Conservation (phyloP, 768 basidiomycete genomes). For the Tricholoma bakamatsutake region DNA sequence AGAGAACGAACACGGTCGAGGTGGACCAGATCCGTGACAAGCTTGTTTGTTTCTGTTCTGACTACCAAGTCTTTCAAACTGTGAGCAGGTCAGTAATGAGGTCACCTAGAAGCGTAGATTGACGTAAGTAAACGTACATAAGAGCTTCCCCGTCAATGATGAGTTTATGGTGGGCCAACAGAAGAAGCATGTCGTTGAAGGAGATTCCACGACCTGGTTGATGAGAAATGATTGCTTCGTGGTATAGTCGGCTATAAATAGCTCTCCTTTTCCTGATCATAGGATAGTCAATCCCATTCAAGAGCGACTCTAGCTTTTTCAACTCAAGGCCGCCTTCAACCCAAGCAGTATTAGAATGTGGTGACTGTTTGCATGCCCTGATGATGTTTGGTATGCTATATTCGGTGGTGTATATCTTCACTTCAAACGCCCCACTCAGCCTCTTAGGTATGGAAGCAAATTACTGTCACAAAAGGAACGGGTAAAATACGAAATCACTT, state of each 20-base stretch:
- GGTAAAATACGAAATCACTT: constrained; percentile 24
- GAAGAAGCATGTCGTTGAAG: constrained; percentile 82
- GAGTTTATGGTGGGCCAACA: constrained; percentile 88
- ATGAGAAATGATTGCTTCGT: constrained; percentile 77
- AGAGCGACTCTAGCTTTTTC: constrained; percentile 46
- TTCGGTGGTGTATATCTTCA: constrained; percentile 74
- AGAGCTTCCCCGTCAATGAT: constrained; percentile 87
- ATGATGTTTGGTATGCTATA: constrained; percentile 58
- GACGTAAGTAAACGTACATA: constrained; percentile 47
- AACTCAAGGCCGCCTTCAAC: constrained; percentile 56
- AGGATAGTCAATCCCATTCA: constrained; percentile 61
- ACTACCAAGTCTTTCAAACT: constrained; percentile 80
- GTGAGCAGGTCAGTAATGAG: constrained; percentile 8
- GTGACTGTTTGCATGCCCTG: constrained; percentile 37
- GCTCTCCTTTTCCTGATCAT: constrained; percentile 61
- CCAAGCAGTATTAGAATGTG: constrained; percentile 27
- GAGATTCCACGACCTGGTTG: constrained; percentile 77
- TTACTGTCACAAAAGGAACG: not conserved
- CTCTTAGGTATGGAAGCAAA: constrained; percentile 38
- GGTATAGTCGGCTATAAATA: constrained; percentile 71
- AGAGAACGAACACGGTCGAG: constrained; percentile 80
- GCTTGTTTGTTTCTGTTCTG: constrained; percentile 68
- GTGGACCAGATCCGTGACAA: constrained; percentile 80
- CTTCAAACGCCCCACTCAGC: constrained; percentile 84
- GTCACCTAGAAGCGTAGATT: not conserved